Base-by-base conservation (phyloP, 345 rosid genomes). In the Capsella bursapastoris region DNA sequence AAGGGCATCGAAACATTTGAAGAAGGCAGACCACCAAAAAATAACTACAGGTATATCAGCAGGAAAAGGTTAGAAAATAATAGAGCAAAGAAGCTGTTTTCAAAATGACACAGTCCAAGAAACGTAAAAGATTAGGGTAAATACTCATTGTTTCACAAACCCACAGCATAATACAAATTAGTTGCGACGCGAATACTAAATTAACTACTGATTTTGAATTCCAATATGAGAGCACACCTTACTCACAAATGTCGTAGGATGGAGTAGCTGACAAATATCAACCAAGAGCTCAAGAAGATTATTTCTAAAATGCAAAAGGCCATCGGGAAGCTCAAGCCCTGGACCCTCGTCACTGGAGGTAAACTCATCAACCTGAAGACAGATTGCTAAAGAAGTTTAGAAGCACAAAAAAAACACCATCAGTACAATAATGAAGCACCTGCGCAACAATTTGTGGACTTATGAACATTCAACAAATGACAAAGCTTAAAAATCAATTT, bases 281-380 rank as follows among this genome's bases (percentile, higher is more conserved):
- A 87, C 96, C 84, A 91, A 75, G 76, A 89, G 90, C 79, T 93
- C 98, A 57, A 84, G 84, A 71, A 93, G 96, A 83, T 93, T 89
- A 84, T 79, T 86, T 82, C 98, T 83, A 66, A 87, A 93, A 63
- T 88, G 94, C 66, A 82, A 81, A 57, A 93, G 96, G 62, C 92
- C 90, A 76, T 93, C 98, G 29, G 97, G 97, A 73, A 93, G 83
- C 35, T 89, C 94, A 68, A 82, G 76, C 27, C 71, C 80, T 73
- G 80, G 84, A 71, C 84, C 84, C 50, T 81, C 88, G 48, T 88
- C 91, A 79, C 35, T 82, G 57, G 79, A 80, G 57, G 92, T 85
- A 79, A 86, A 86, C 61, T 89, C 97, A 67, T 91, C 94, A 82
- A 88, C 97, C 98, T 93, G 86, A 80, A 80, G 66, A 62, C 18